Base-by-base conservation (phyloP, 164 flowering plant genomes). In the Chimonanthus praecox region DNA sequence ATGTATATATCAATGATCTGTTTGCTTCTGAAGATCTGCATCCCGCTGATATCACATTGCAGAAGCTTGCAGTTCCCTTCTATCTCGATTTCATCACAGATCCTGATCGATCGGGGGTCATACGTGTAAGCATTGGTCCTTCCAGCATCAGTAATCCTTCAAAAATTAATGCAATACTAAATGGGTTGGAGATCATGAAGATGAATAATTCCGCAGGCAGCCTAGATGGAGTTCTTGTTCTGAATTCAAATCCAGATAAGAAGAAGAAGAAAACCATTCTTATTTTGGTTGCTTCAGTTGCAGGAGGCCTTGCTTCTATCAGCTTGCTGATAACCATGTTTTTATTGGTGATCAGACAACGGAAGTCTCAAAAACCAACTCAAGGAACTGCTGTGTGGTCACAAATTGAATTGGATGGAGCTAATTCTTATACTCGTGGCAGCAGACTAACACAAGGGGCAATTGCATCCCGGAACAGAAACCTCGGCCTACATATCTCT, bases 151-250 rank as follows among this genome's bases (percentile, higher is more conserved):
- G 88, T 82, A 74, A 47, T 46, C 86, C 74, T 67, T 44, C 85
- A 45, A 68, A 54, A 43, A 18, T 18, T 16, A 91, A 90, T 78
- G 98, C 92, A 46, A 85, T 91, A 60, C 76, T 91, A 75, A 94
- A 94, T 76, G 98, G 98, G 33, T 87, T 88, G 10, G 98, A 94
- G 88, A 88, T 94, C 71, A 85, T 94, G 97, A 87, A 76, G 76
- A 82, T 94, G 72, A 79, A 79, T 47, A 77, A 79, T 16, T 21
- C 60, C 54, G 64, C 9, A 20, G 61, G 61, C 4, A 49, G 58
- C 6, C 11, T 64, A 18, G 20, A 3, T 11, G 61, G 44, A 63
- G 11, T 20, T 2, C 6, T 64, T 13, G 62, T 54, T 69, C 76
- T 15, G 61, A 77, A 64, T 8, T 54, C 65, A 3, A 48, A 7